Evolutionary conservation across 2,329 filamentous ascomycete genomes (phyloP), one percentile per base, ranked within the genome.

Genomic region (Penicillium sp.): DNA sequence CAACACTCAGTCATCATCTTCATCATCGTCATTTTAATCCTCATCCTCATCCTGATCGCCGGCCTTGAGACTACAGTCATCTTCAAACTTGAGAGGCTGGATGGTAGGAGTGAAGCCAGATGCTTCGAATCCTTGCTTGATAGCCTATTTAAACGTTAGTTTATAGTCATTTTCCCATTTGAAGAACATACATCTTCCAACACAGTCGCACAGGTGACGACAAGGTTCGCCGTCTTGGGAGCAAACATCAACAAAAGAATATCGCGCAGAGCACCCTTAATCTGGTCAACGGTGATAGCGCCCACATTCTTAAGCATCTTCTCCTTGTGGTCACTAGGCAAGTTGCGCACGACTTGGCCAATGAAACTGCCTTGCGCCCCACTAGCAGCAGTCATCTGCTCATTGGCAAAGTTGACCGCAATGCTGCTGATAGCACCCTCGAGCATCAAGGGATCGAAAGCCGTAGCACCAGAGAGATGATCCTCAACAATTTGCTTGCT

Each of bases 381-480:
- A 36, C 80, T 82, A 5, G 85, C 81, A 79, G 95, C 88, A 0
- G 88, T 96, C 2, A 87, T 80, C 69, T 96, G 89, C 64, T 95
- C 88, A 60, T 95, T 89, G 1, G 91, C 93, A 64, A 95, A 87
- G 42, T 78, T 79, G 53, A 91, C 84, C 29, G 97, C 89, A 50
- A 99, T 90, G 59, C 85, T 87, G 64, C 87, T 93, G 52, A 99
- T 88, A 4, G 92, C 90, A 5, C 89, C 91, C 70, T 97, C 89
- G 9, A 97, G 81, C 58, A 91, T 84, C 50, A 91, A 78, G 46
- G 84, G 81, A 64, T 97, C 89, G 47, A 99, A 86, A 27, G 79
- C 76, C 1, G 80, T 79, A 8, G 78, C 79, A 8, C 89, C 92
- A 22, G 83, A 79, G 2, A 87, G 85, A 58, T 95, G 85, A 51